These are phyloP conservation scores for Pythium aphanidermatum DNA, from an alignment of 352 stramenopile species.

Conservation along the genomic window DNA sequence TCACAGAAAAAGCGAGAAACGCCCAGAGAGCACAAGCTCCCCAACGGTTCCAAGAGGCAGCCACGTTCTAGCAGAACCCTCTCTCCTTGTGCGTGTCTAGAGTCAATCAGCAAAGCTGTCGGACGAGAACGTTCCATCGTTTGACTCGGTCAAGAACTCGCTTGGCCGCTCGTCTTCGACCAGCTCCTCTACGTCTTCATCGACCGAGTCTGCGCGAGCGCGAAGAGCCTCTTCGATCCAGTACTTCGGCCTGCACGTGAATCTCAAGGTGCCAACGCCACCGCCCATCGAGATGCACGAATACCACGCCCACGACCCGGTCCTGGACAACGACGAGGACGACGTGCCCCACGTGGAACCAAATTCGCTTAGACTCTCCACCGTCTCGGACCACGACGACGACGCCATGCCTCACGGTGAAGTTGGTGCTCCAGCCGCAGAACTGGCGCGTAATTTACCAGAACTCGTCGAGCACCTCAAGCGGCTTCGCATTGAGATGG, in stretches of 20 bases:
- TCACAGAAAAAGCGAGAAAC: too few relatives aligned
- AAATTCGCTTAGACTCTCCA: slow-evolving; percentile 2
- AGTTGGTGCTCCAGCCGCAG: slow-evolving; percentile 24
- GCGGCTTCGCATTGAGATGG: slow-evolving; percentile 56
- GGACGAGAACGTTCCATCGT: slow-evolving; percentile 1
- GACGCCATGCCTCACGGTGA: slow-evolving; percentile 20
- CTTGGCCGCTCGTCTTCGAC: slow-evolving; percentile 9
- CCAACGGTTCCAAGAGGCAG: background rate
- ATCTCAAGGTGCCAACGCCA: slow-evolving; percentile 13
- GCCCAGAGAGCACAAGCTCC: too few relatives aligned
- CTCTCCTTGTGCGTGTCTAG: background rate
- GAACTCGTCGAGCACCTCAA: slow-evolving; percentile 58
- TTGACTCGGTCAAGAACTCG: slow-evolving; percentile 2
- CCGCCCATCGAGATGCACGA: slow-evolving; percentile 21
- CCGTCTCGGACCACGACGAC: slow-evolving; percentile 1
- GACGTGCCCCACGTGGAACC: slow-evolving; percentile 1
- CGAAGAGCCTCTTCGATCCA: slow-evolving; percentile 22
- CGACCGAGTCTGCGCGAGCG: slow-evolving; percentile 13
- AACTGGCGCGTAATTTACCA: slow-evolving; percentile 57
- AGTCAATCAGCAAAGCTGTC: background rate
- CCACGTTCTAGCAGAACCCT: background rate
- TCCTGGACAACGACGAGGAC: background rate
- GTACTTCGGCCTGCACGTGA: slow-evolving; percentile 24
- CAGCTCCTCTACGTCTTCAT: slow-evolving; percentile 9
- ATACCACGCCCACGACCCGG: slow-evolving; percentile 16